A percentile compares a stretch with the other conserved stretches of the same genome.
These are phyloP conservation scores for Carnegiea gigantea DNA, from an alignment of 179 eudicot species.

Conservation along the genomic window DNA sequence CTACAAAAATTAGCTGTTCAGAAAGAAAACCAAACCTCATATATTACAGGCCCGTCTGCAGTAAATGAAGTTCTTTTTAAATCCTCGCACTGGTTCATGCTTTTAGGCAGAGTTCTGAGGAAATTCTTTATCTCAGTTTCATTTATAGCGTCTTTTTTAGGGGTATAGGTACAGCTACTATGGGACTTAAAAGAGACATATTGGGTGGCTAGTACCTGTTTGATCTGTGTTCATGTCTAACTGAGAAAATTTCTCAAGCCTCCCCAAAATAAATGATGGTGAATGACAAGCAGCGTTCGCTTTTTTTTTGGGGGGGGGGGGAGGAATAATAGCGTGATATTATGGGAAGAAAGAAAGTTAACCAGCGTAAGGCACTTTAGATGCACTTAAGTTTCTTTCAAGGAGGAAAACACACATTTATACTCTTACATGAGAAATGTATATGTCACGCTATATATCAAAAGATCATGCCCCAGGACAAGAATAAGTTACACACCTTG, in stretches of 20 bases:
- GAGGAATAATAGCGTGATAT: background rate
- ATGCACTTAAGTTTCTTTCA: background rate
- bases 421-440: background rate
- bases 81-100: no score
- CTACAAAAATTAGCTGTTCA: no score
- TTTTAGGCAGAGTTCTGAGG: no score
- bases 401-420: background rate
- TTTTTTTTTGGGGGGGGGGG: background rate
- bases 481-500: constrained; percentile 55
- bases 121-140: no score
- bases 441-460: constrained; percentile 6
- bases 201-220: background rate
- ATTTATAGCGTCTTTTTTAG: no score
- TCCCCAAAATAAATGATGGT: background rate
- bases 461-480: background rate
- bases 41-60: no score
- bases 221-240: background rate
- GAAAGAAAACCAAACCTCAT: no score
- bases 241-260: background rate
- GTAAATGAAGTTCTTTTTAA: no score
- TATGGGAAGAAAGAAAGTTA: constrained; percentile 1
- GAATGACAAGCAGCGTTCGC: background rate
- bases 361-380: background rate
- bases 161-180: no score
- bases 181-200: no score